Evolutionary conservation across 1,284 basidiomycete species (phyloP), one percentile per base, ranked within the genome.

Genomic region (Trametes hirsuta): DNA sequence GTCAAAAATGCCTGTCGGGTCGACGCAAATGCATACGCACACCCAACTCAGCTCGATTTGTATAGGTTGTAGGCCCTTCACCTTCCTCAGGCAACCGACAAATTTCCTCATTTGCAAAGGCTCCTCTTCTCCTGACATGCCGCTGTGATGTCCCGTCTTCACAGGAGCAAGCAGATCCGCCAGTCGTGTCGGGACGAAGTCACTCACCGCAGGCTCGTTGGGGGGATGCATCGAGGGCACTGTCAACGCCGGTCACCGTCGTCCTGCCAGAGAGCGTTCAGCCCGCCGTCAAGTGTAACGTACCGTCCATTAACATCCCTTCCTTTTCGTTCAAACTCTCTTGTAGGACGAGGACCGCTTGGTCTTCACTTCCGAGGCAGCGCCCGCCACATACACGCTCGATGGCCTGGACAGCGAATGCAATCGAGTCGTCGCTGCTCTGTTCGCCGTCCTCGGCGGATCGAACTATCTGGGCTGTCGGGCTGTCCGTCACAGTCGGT

Each of bases 11-110:
- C 36, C 36, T 21, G 25, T n/a, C 15, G 15, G 21, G 18, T 4
- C 11, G 18, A 34, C 22, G 2, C 3, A 9, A 5, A 15, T 9
- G 30, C 11, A n/a, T 1, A 40, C 48, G 22, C 54, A 88, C 89
- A 83, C 79, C 89, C 89, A 91, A n/a, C 85, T 85, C 47, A 91
- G 74, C 47, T 83, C 79, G 21, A 90, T 75, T 37, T 80, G 79
- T 6, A 90, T 75, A 11, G 86, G 78, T 59, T 83, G 81, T 15
- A 84, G 71, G 1, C 87, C 88, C 66, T 83, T 84, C n/a, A 77
- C 80, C 59, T 81, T 82, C 70, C 77, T 81, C 62, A 88, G 66
- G 57, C 78, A 83, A 1, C 64, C 62, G 11, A 36, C 6, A 6
- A 11, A 18, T 40, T 4, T 40, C 39, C n/a, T 12, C 39, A 12